Conservation (phyloP, 345 rosid genomes). For the Carallia brachiata region DNA sequence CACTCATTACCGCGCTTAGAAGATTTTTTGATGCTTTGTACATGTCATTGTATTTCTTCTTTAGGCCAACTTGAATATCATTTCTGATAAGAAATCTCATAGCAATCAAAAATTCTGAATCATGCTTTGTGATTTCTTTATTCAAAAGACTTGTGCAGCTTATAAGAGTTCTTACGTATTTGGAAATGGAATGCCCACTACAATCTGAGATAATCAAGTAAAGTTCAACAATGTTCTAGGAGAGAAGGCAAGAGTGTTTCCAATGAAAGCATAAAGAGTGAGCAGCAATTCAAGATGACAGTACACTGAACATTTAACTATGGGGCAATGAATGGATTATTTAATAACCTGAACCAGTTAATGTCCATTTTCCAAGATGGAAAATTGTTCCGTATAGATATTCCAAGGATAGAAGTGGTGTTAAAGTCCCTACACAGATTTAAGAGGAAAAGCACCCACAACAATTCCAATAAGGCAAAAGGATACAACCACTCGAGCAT, state of each 20-base stretch:
- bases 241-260: slow-evolving; percentile 2
- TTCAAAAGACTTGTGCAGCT: neutral
- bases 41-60: slow-evolving; percentile 81
- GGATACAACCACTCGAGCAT: slow-evolving; percentile 99
- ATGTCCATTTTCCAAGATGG: neutral
- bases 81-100: slow-evolving; percentile 42
- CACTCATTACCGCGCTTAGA: slow-evolving; percentile 87
- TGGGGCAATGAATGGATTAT: neutral
- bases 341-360: neutral
- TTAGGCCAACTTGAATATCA: slow-evolving; percentile 75
- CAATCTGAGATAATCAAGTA: slow-evolving; percentile 70
- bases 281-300: neutral
- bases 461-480: slow-evolving; percentile 27
- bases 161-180: slow-evolving; percentile 61
- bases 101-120: slow-evolving; percentile 18
- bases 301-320: neutral
- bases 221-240: slow-evolving; percentile 24
- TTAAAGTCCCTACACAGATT: slow-evolving; percentile 2
- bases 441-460: slow-evolving; percentile 3
- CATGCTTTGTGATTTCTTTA: neutral
- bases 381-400: neutral
- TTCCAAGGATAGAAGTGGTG: slow-evolving; percentile 16
- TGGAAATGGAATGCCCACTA: slow-evolving; percentile 97
- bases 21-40: slow-evolving; percentile 76
- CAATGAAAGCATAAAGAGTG: neutral